Percentiles rank a stretch among this genome's conserved stretches.
Conservation (phyloP, 148 eudicot species). For the Simmondsia chinensis region DNA sequence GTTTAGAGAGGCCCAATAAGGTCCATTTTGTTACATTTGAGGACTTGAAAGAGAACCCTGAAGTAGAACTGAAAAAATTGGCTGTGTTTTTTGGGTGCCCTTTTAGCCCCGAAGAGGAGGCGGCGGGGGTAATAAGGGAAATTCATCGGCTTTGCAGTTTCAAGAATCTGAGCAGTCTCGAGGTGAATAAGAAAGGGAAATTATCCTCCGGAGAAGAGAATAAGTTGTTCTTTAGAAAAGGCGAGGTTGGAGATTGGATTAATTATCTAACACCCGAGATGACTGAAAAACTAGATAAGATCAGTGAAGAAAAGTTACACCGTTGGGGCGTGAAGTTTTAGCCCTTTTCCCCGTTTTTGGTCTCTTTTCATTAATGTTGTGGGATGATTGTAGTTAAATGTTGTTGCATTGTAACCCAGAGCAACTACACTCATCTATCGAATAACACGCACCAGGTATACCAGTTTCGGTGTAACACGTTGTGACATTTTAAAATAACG, state of each 20-base stretch:
- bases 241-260: constrained; percentile 41
- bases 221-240: constrained; percentile 27
- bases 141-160: constrained; percentile 34
- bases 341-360: too few relatives aligned
- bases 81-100: constrained; percentile 34
- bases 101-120: constrained; percentile 30
- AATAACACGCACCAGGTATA: too few relatives aligned
- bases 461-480: too few relatives aligned
- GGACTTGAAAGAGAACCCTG: constrained; percentile 30
- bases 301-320: constrained; percentile 17
- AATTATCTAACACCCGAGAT: constrained; percentile 26
- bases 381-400: too few relatives aligned
- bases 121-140: constrained; percentile 13
- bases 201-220: constrained; percentile 18
- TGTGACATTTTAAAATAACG: too few relatives aligned
- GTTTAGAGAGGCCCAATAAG: constrained; percentile 18
- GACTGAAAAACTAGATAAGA: constrained; percentile 18
- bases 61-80: constrained; percentile 17
- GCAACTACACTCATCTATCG: too few relatives aligned
- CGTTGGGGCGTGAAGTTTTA: constrained; percentile 18
- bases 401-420: too few relatives aligned
- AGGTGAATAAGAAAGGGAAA: constrained; percentile 33
- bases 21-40: constrained; percentile 30
- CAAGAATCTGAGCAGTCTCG: constrained; percentile 30
- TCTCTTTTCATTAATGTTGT: too few relatives aligned